phyloP scores from a whole-genome alignment of 306 rosid species.

The Macrotyloma uniflorum region DNA sequence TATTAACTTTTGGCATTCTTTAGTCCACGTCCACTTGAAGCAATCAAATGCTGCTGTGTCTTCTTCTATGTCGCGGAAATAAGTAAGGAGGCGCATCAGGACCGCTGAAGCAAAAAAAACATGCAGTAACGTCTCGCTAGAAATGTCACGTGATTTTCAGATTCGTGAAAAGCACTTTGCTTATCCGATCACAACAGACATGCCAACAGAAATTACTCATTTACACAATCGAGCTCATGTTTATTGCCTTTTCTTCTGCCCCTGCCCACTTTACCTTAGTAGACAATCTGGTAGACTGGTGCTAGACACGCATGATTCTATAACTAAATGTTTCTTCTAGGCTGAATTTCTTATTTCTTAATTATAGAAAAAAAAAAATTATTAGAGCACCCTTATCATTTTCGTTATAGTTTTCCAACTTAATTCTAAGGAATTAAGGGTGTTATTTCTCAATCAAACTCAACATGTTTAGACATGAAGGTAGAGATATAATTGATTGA shows the following conservation, averaged over 20 bases:
- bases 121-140: neutral
- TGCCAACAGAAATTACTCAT: neutral
- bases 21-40: too few species aligned
- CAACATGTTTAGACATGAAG: constrained; percentile 16
- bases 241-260: neutral
- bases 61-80: too few species aligned
- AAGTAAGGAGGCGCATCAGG: too few species aligned
- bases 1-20: too few species aligned
- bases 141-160: constrained; percentile 14
- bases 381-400: neutral
- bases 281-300: neutral
- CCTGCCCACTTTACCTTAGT: neutral
- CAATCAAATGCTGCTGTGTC: too few species aligned
- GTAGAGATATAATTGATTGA: constrained; percentile 22
- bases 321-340: neutral
- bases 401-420: neutral
- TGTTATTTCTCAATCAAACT: constrained; percentile 20
- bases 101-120: too few species aligned
- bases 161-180: constrained; percentile 3
- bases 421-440: neutral
- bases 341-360: neutral
- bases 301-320: neutral
- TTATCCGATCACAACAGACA: constrained; percentile 14
- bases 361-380: neutral
- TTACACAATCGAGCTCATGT: neutral